Evolutionary conservation across 805 yeast genomes (phyloP), one percentile per base, ranked within the genome.

Genomic region (Lachancea thermotolerans): DNA sequence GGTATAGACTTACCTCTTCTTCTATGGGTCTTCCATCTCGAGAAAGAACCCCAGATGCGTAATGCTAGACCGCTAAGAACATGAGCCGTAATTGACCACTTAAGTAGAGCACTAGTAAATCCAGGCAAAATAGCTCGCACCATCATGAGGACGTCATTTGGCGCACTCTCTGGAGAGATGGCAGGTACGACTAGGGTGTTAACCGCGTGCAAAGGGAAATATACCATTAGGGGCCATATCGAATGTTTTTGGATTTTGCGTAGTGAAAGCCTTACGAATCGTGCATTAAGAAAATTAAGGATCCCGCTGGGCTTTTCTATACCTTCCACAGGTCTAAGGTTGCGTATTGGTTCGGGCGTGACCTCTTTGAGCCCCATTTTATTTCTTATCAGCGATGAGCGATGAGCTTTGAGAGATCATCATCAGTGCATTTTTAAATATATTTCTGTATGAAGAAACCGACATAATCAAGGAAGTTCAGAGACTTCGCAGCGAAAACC

Each of bases 71-170:
- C 56, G 28, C 48, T 41, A 10, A 35, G 17, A 16, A 48, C 27
- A 34, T 48, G 50, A 10, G 39, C 37, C 9, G 39, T 32, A 16
- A 44, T 42, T 10, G 54, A 47, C 4, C 35, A 37, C 25, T 47
- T 45, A 27, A 58, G 44, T 18, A 55, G 39, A 14, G 44, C 49
- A 15, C 55, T 46, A 3, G 56, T 55, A 31, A 49, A 47, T 5
- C 54, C 46, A 15, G 59, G 58, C 33, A 55, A 40, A 7, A 55
- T 29, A 39, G 55, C 60, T 32, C 59, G 45, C 4, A 56, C 41
- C 60, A 56, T 58, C 55, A 54, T 55, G 25, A 58, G 44, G 6
- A 55, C 52, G n/a, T 58, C 60, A 41, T 58, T 51, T 2, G 60
- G 59, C 15, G 54, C 53, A 4, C 51, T 44, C 6, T 35, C 48